Percentiles rank a stretch among this genome's conserved stretches.
Evolutionary conservation across 768 basidiomycete genomes (phyloP).

Genomic region (Naganishia onofrii): DNA sequence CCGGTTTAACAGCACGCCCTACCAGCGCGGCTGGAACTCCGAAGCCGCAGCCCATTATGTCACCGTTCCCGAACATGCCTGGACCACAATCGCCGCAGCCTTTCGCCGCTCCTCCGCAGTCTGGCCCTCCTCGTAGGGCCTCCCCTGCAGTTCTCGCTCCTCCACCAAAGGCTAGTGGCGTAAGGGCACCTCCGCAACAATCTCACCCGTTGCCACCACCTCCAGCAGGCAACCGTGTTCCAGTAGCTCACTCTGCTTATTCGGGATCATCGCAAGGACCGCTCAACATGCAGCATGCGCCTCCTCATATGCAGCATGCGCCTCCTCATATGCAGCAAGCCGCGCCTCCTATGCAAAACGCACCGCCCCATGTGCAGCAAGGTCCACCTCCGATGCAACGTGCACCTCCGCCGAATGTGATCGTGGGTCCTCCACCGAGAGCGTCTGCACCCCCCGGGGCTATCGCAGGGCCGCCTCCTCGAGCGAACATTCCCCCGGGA

Average conservation of each 20-base stretch:
- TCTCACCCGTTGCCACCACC: slow-evolving; percentile 5
- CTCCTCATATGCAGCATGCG: slow-evolving; percentile 33
- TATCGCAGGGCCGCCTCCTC: slow-evolving; percentile 48
- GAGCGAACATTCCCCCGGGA: not conserved
- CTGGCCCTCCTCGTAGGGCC: slow-evolving; percentile 33
- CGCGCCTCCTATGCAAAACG: slow-evolving; percentile 18
- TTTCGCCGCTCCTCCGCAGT: slow-evolving; percentile 25
- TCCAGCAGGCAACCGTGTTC: slow-evolving; percentile 6
- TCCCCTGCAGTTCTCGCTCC: slow-evolving; percentile 46
- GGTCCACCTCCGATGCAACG: slow-evolving; percentile 29
- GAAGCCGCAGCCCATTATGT: slow-evolving; percentile 72
- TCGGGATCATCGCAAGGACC: slow-evolving; percentile 49
- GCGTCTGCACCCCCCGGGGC: slow-evolving; percentile 33
- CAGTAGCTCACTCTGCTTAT: slow-evolving; percentile 52
- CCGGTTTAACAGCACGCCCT: slow-evolving; percentile 52
- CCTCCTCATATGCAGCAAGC: slow-evolving; percentile 33
- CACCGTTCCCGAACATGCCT: slow-evolving; percentile 76
- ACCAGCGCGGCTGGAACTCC: slow-evolving; percentile 57
- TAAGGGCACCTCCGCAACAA: slow-evolving; percentile 25
- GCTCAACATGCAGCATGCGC: slow-evolving; percentile 30
- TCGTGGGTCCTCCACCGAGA: slow-evolving; percentile 47
- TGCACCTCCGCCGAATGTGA: slow-evolving; percentile 33
- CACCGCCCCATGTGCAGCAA: not conserved
- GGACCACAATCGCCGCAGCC: slow-evolving; percentile 27
- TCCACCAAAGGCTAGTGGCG: slow-evolving; percentile 41